Evolutionary conservation across 2,329 filamentous ascomycete species (phyloP), one percentile per base, ranked within the genome.

Genomic region (Orbilia ellipsospora): DNA sequence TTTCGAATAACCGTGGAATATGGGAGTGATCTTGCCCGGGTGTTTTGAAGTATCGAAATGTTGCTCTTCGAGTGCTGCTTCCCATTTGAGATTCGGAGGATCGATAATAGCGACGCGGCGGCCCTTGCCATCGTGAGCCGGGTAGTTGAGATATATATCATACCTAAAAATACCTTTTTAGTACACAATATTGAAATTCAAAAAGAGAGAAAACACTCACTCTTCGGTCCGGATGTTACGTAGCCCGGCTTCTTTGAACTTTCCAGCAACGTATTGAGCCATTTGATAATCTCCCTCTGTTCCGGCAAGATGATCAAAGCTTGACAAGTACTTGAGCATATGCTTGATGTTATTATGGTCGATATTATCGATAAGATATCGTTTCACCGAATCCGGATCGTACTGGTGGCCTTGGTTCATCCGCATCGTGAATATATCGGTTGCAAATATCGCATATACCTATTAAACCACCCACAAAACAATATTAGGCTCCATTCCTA

Each of bases 91-190:
- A 1, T 86, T 89, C 62, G 90, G 88, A 0, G 86, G 87, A 42
- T 90, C 89, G 77, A 97, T 84, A 60, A 99, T 92, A 77, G 94
- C 89, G 45, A 99, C 90, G 70, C 89, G 88, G 59, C 95, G 87
- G 12, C 94, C 95, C 28, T 36, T 55, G 36, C 72, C 72, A 74
- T 88, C 90, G 28, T 87, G 84, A 77, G 86, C 90, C 0, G 95
- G 93, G 81, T 96, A 99, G 82, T 98, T 98, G 80, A 98, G 84
- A 81, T 97, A 98, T 15, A 96, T 94, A 79, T 90, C 87, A 82
- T 92, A 96, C 81, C 78, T 79, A 59, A 42, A 42, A 23, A 45
- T 20, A 79, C 18, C 81, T 77, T 66, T 36, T 36, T 61, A 70
- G 63, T 52, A 55, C 15, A 8, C 5, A 2, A 18, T 62, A 7